phyloP scores from a whole-genome alignment of 2,329 filamentous ascomycete species.

The Ophiostoma sp. region DNA sequence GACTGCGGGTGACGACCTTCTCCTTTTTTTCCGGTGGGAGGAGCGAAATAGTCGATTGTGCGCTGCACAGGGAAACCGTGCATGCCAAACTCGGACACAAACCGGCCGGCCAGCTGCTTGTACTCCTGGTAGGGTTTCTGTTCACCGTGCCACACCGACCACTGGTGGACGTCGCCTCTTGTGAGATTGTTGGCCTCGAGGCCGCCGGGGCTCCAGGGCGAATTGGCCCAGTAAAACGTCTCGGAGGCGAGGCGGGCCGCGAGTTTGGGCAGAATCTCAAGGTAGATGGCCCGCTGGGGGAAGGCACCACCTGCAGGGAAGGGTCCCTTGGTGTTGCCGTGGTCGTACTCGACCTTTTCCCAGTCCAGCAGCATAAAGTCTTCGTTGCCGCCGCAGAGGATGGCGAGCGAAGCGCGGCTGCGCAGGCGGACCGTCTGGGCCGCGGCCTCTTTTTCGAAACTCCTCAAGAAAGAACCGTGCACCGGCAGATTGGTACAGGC shows the following conservation, averaged over 20 bases:
- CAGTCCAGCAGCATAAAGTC: constrained; percentile 85
- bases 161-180: constrained; percentile 88
- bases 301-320: constrained; percentile 88
- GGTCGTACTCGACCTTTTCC: constrained; percentile 73
- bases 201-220: constrained; percentile 73
- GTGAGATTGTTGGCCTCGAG: constrained; percentile 73
- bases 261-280: constrained; percentile 78
- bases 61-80: constrained; percentile 82
- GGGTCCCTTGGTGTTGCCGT: constrained; percentile 73
- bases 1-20: constrained; percentile 81
- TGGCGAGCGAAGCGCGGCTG: constrained; percentile 83
- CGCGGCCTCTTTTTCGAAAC: constrained; percentile 61
- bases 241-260: constrained; percentile 67
- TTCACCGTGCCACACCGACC: constrained; percentile 94
- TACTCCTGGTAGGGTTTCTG: constrained; percentile 89
- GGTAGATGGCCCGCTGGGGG: constrained; percentile 90
- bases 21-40: constrained; percentile 50
- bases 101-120: constrained; percentile 81
- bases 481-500: constrained; percentile 68
- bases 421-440: constrained; percentile 72
- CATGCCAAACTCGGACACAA: constrained; percentile 96
- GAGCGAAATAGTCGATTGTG: constrained; percentile 77
- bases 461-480: constrained; percentile 59
- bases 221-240: constrained; percentile 79
- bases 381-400: constrained; percentile 93